phyloP scores from a whole-genome alignment of 352 stramenopile species.

The Phytophthora vignae region DNA sequence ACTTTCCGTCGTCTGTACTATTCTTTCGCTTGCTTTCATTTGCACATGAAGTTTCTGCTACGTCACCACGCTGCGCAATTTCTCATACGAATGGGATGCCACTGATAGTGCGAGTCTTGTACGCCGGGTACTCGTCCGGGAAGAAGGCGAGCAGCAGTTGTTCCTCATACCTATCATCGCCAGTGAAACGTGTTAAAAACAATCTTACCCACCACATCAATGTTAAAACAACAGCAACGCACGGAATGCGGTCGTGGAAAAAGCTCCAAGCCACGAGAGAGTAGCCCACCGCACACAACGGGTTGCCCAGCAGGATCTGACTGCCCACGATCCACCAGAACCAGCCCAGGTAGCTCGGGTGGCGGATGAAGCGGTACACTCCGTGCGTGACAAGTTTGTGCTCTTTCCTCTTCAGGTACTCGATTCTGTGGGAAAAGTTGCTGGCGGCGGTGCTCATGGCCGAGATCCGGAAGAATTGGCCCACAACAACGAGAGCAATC shows the following conservation, averaged over 20 bases:
- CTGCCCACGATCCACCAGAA: conserved; percentile 97
- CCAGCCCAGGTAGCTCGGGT: conserved; percentile 97
- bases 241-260: conserved; percentile 95
- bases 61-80: conserved; percentile 5
- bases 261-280: conserved; percentile 93
- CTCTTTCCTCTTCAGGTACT: conserved; percentile 93
- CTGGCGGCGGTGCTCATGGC: conserved; percentile 94
- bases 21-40: conserved; percentile 2
- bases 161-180: conserved; percentile 90
- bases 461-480: conserved; percentile 89
- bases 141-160: conserved; percentile 91
- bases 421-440: conserved; percentile 97
- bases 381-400: conserved; percentile 95
- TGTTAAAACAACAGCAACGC: conserved; percentile 26
- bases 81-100: conserved; percentile 93
- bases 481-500: conserved; percentile 76
- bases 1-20: conserved; percentile 8
- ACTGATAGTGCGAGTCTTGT: conserved; percentile 89
- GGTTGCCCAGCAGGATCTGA: conserved; percentile 95
- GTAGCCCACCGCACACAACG: conserved; percentile 88
- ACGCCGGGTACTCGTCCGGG: conserved; percentile 92
- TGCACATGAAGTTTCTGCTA: conserved; percentile 7
- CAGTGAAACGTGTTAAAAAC: background rate
- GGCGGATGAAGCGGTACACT: conserved; percentile 93
- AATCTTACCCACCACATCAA: conserved; percentile 9